These are phyloP conservation scores for Termitomyces sp. DNA, from an alignment of 768 basidiomycete species.

Conservation along the genomic window DNA sequence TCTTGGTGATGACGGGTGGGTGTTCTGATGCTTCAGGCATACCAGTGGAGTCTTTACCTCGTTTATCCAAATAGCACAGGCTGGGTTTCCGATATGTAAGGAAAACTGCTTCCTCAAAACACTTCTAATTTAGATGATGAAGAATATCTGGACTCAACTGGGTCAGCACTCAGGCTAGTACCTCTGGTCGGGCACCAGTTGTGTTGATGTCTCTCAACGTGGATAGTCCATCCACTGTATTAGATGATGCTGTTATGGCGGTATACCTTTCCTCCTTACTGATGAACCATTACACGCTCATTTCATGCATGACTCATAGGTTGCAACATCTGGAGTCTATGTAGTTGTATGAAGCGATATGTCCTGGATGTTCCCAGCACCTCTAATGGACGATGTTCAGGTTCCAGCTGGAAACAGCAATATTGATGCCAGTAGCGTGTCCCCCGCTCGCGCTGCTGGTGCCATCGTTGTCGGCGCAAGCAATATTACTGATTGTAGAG, in stretches of 20 bases:
- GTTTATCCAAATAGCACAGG: not conserved
- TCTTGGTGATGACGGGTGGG: constrained; percentile 3
- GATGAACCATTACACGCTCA: not conserved
- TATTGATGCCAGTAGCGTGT: not conserved
- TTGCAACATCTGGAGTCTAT: constrained; percentile 4
- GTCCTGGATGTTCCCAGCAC: not conserved
- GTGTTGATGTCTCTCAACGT: constrained; percentile 1
- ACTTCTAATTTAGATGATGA: not conserved
- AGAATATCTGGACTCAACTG: constrained; percentile 9
- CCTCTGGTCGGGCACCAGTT: constrained; percentile 3
- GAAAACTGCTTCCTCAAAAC: not conserved
- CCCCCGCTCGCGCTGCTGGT: constrained; percentile 10
- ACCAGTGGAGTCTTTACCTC: not conserved
- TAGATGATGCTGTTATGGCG: not conserved
- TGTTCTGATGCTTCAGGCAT: not conserved
- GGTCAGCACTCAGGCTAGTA: not conserved
- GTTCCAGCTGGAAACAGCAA: constrained; percentile 16
- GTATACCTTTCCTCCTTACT: not conserved
- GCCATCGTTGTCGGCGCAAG: constrained; percentile 16
- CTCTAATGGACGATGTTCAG: constrained; percentile 1
- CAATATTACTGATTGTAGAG: constrained; percentile 27
- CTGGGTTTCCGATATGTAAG: constrained; percentile 1
- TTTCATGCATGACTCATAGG: not conserved
- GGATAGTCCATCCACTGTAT: no score
- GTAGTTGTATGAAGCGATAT: not conserved